Evolutionary conservation across 305 asterid genomes (phyloP), one percentile per base, ranked within the genome.

Genomic region (Fraxinus velutina): DNA sequence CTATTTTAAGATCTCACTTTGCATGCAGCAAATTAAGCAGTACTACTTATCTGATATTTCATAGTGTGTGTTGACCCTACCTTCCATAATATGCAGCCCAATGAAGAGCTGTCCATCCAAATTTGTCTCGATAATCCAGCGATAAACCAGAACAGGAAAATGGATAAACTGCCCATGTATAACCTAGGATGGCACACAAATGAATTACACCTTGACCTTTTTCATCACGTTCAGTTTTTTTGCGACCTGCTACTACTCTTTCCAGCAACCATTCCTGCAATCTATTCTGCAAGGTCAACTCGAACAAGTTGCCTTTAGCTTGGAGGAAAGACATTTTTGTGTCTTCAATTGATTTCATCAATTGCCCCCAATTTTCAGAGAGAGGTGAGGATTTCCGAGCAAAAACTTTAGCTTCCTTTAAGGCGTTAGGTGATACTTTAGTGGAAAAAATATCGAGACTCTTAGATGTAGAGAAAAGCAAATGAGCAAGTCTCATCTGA

Each of bases 61-160:
- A 66, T 66, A n/a, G 8, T 1, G 74, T 13, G 39, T 29, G n/a
- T 75, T 71, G 36, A 83, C n/a, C 34, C 15, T 87, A 90, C 99
- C 98, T 92, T 88, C 99, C 99, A 85, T 85, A 87, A 89, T 85
- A 89, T 32, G 99, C 98, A 78, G 99, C 99, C 98, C 97, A 94
- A 81, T 96, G 99, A 85, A 96, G 92, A 79, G 99, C 96, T 5
- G 98, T 93, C 99, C 99, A 94, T 81, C 99, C 98, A 81, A 36
- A 83, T 87, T 93, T 94, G 87, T 96, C 99, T 84, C 99, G 92
- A 84, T 91, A 93, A 90, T 96, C 97, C 87, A 94, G 17, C 7
- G 99, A 93, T 81, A 96, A 85, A 68, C 96, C 97, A 27, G 99
- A 89, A 88, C 91, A 91, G 8, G 94, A 87, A 83, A 84, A 96